A percentile compares a stretch with the other conserved stretches of the same genome.
These are phyloP conservation scores for Phytopythium cucurbitacearum DNA, from an alignment of 352 stramenopile species.

Conservation along the genomic window DNA sequence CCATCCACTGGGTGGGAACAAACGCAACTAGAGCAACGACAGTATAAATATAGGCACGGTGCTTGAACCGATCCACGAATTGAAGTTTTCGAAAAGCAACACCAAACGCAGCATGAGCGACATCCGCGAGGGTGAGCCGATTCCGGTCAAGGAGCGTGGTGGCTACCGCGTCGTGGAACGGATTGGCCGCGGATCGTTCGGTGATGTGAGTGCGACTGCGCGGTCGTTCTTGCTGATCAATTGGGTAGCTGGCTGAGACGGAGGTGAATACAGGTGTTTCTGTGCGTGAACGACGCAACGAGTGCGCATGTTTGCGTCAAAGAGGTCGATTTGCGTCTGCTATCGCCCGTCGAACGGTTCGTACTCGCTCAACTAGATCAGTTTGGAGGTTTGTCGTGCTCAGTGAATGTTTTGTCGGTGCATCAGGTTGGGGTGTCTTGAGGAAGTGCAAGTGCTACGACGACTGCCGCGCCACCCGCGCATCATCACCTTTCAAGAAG, in stretches of 20 bases:
- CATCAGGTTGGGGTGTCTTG: slow-evolving; percentile 21
- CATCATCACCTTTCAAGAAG: slow-evolving; percentile 54
- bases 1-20: slow-evolving; percentile 16
- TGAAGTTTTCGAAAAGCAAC: neutral
- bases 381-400: too few species aligned
- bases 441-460: slow-evolving; percentile 38
- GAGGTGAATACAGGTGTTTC: slow-evolving; percentile 30
- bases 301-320: slow-evolving; percentile 43
- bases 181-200: slow-evolving; percentile 48
- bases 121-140: neutral
- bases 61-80: neutral
- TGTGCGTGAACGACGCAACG: slow-evolving; percentile 26
- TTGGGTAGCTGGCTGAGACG: neutral
- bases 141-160: slow-evolving; percentile 15
- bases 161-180: slow-evolving; percentile 26
- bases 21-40: slow-evolving; percentile 12
- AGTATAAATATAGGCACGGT: neutral
- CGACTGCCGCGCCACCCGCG: slow-evolving; percentile 45
- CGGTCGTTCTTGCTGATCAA: neutral
- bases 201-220: slow-evolving; percentile 31
- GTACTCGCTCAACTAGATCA: neutral
- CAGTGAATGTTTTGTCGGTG: too few species aligned
- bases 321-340: slow-evolving; percentile 46
- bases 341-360: slow-evolving; percentile 36
- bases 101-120: neutral